Base-by-base conservation (phyloP, 2,329 filamentous ascomycete species). In the Cladosporium sp. region DNA sequence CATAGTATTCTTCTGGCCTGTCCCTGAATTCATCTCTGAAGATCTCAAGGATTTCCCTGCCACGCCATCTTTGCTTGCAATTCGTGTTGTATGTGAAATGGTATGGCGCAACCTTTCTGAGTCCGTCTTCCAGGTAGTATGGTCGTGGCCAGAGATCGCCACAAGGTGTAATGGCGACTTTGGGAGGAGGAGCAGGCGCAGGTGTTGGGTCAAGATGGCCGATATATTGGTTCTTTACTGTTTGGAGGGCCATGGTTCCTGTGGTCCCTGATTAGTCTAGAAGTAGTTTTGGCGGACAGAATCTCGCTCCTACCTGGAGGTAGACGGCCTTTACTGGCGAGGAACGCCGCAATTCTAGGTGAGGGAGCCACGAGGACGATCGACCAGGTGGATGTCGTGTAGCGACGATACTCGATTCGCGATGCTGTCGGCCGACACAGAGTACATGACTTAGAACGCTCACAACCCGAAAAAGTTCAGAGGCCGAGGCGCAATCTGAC, bases 1-100 rank as follows among this genome's bases (percentile, higher is more conserved):
- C 87, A 76, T 97, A 99, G 76, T 99, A 99, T 66, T 89, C 88
- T 32, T 85, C 72, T 0, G 91, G 86, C 17, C 94, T 80, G 74
- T 99, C 94, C 65, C 94, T 85, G 71, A 99, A 99, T 73, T 99
- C 94, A 70, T 87, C 86, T 44, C 86, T 82, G 74, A 97, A 99
- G 48, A 99, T 89, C 48, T 97, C 91, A 52, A 96, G 79, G 47
- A 99, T 77, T 60, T 83, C 81, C 36, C 90, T 82, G 32, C 87
- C 90, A 56, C 93, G 83, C 94, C 94, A 99, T 73, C 94, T 82
- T 75, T 96, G 83, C 75, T 97, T 99, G 78, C 90, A 94, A 76
- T 85, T 91, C 0, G 93, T 97, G 70, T 96, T 95, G 79, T 97
- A 97, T 2, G 92, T 97, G 73, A 82, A 97, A 71, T 94, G 85